Evolutionary conservation across 306 rosid species (phyloP), one percentile per base, ranked within the genome.

Genomic region (Purshia tridentata): DNA sequence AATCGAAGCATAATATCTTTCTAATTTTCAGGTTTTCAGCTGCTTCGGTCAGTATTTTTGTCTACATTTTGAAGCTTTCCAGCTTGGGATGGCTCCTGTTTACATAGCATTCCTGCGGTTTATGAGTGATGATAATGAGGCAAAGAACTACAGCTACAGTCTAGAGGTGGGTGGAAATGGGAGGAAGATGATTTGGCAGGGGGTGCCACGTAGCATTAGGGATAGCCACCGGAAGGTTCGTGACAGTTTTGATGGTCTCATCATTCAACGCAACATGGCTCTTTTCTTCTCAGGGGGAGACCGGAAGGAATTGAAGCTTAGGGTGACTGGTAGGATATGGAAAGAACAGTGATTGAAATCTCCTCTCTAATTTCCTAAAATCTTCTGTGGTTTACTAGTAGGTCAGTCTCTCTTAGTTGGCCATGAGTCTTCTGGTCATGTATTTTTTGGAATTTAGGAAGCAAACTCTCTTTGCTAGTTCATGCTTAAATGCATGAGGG

Each of bases 251-350:
- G 98, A 93, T 10, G 97, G 97, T 49, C 96, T 93, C 56, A 93
- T 93, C 14, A 93, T 90, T 76, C 98, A 93, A 70, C 84, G 96
- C 52, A 90, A 86, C 60, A 90, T 93, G 97, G 98, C 98, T 20
- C 93, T 93, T 70, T 90, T 90, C 79, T 90, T 93, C 76, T 93
- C 96, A 0, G 97, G 96, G 0, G 92, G 85, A 40, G 97, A 90
- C 76, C 56, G 93, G 67, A 93, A 93, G 77, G 98, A 93, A 16
- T 72, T 93, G 80, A 93, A 88, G 78, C 85, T 93, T 19, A 79
- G 98, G 81, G 87, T 93, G 68, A 93, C 97, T 10, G 96, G 98
- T 42, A 88, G 98, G 81, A 93, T 93, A 47, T 93, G 98, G 97
- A 93, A 93, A 74, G 97, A 93, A 73, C 91, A 84, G 77, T 90